A percentile compares a stretch with the other conserved stretches of the same genome.
phyloP scores from a whole-genome alignment of 164 flowering plant species.

The Platanus orientalis region DNA sequence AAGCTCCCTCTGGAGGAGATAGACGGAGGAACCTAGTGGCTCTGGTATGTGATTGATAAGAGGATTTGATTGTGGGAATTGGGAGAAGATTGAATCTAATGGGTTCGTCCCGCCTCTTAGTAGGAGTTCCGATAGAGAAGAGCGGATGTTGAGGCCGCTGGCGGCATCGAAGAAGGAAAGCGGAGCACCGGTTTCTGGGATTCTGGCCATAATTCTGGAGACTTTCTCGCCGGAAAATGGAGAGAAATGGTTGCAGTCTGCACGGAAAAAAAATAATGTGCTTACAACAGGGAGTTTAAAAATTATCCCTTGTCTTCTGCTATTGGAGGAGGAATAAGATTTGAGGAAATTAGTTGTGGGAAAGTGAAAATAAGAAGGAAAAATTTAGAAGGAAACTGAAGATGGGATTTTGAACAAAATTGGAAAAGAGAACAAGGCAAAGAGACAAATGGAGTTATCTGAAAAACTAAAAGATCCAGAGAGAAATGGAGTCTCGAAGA shows the following conservation, averaged over 20 bases:
- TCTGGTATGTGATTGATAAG: constrained; percentile 18
- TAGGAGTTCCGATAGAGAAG: constrained; percentile 58
- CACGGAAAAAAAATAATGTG: constrained; percentile 14
- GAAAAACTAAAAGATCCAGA: too few species aligned
- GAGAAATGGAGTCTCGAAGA: too few species aligned
- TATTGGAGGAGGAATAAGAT: constrained; percentile 3
- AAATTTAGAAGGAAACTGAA: too few species aligned
- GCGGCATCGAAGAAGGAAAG: constrained; percentile 6
- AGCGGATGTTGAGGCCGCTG: constrained; percentile 22
- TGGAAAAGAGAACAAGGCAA: too few species aligned
- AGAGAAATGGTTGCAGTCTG: constrained; percentile 6
- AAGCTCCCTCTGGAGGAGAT: constrained; percentile 62
- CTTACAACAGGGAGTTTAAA: constrained; percentile 18
- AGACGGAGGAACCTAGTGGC: constrained; percentile 75
- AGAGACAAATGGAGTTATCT: too few species aligned
- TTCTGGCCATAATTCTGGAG: constrained; percentile 21
- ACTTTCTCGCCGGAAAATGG: background rate
- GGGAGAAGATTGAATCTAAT: constrained; percentile 60
- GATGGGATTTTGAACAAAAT: too few species aligned
- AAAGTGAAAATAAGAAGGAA: too few species aligned
- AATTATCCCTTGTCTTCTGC: constrained; percentile 19
- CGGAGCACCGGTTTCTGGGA: constrained; percentile 22
- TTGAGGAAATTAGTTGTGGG: too few species aligned
- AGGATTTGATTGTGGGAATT: constrained; percentile 27
- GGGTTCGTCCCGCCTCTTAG: constrained; percentile 48